Percentiles rank a stretch among this genome's conserved stretches.
These are phyloP conservation scores for Casuarina glauca DNA, from an alignment of 306 rosid genomes.

Conservation along the genomic window DNA sequence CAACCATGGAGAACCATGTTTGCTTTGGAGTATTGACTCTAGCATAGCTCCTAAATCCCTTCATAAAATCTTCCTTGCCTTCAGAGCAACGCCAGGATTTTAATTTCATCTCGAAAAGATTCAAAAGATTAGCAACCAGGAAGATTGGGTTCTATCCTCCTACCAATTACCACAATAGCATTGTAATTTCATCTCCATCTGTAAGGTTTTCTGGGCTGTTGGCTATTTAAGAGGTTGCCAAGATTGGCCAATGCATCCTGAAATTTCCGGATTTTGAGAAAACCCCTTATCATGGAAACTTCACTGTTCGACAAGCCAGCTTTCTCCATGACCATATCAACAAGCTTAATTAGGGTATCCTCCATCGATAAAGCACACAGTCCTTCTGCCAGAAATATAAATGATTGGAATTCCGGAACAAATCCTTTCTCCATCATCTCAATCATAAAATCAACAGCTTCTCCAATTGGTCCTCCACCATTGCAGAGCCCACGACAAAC, in stretches of 20 bases:
- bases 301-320: conserved; percentile 58
- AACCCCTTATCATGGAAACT: conserved; percentile 65
- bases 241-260: conserved; percentile 79
- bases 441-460: conserved; percentile 74
- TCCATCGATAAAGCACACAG: conserved; percentile 85
- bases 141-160: not conserved
- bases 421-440: conserved; percentile 79
- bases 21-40: conserved; percentile 18
- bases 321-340: conserved; percentile 69
- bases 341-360: conserved; percentile 63
- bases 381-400: conserved; percentile 79
- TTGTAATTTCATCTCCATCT: conserved; percentile 25
- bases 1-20: conserved; percentile 14
- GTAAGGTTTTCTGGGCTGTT: conserved; percentile 48
- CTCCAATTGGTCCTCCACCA: conserved; percentile 84
- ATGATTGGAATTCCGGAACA: conserved; percentile 69
- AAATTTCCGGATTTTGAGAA: conserved; percentile 73
- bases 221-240: conserved; percentile 61
- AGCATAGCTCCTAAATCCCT: conserved; percentile 11
- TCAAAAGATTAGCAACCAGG: not conserved
- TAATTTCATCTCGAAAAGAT: not conserved
- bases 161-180: not conserved
- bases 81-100: not conserved
- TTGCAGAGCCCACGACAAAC: conserved; percentile 87
- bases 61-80: conserved; percentile 3